Conservation (phyloP, 805 yeast genomes). For the Hanseniaspora pseudoguilliermondii region DNA sequence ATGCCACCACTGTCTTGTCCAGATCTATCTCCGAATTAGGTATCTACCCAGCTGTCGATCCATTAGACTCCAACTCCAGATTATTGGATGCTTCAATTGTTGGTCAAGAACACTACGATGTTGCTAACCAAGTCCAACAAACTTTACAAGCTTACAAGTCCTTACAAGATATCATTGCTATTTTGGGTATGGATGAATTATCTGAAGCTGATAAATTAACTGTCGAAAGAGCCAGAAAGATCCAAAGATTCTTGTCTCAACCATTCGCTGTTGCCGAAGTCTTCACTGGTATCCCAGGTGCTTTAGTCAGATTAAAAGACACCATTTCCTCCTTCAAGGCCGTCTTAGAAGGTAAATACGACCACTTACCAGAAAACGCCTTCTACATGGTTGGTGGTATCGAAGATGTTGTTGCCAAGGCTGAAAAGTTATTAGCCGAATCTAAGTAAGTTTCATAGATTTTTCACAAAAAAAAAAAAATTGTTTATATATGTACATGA, state of each 20-base stretch:
- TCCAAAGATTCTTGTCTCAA: constrained; percentile 99
- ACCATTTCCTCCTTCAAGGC: constrained; percentile 91
- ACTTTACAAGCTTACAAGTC: constrained; percentile 99
- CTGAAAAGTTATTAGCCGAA: constrained; percentile 96
- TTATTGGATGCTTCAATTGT: constrained; percentile 93
- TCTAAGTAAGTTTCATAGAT: constrained; percentile 37
- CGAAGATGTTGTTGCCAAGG: constrained; percentile 96
- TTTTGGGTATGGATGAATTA: constrained; percentile 99
- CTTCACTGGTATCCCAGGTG: constrained; percentile 99
- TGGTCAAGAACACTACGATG: constrained; percentile 97
- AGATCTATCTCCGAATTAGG: constrained; percentile 99
- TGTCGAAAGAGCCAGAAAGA: constrained; percentile 99
- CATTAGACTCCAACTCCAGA: constrained; percentile 98
- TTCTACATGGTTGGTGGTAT: constrained; percentile 99
- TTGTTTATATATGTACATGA: not conserved
- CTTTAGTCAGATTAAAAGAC: constrained; percentile 91
- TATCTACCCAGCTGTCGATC: constrained; percentile 99
- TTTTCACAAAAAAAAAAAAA: constrained; percentile 10
- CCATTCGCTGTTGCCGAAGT: constrained; percentile 99
- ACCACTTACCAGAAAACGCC: constrained; percentile 96
- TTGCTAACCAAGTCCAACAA: constrained; percentile 91
- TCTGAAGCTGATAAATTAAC: constrained; percentile 97
- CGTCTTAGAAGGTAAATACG: constrained; percentile 96
- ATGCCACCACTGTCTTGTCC: constrained; percentile 98
- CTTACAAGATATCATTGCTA: constrained; percentile 99